phyloP scores from a whole-genome alignment of 768 basidiomycete genomes.

The Collybia nuda region DNA sequence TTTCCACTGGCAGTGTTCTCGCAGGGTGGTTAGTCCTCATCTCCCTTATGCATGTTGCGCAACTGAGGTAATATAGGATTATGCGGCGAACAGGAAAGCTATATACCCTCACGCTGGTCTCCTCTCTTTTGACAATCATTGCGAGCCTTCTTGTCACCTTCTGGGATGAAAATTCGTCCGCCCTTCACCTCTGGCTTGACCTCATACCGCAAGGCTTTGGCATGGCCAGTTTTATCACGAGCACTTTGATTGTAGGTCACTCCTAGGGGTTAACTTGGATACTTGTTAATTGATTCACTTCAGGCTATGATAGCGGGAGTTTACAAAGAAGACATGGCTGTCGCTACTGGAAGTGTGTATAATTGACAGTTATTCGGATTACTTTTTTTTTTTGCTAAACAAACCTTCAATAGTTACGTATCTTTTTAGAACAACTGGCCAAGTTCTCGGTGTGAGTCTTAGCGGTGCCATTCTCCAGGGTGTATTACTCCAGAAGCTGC shows the following conservation, averaged over 20 bases:
- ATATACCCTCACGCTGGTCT: slow-evolving; percentile 68
- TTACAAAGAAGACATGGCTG: slow-evolving; percentile 76
- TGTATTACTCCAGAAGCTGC: slow-evolving; percentile 69
- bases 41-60: slow-evolving; percentile 7
- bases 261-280: slow-evolving; percentile 5
- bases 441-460: slow-evolving; percentile 92
- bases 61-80: slow-evolving; percentile 47
- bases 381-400: background rate
- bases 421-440: slow-evolving; percentile 90
- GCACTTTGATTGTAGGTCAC: slow-evolving; percentile 72
- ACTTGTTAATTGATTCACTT: slow-evolving; percentile 8
- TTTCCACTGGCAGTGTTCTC: slow-evolving; percentile 82
- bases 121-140: slow-evolving; percentile 59
- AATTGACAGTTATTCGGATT: slow-evolving; percentile 10
- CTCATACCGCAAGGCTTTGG: slow-evolving; percentile 82
- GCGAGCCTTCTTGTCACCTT: slow-evolving; percentile 59
- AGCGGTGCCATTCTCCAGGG: slow-evolving; percentile 84
- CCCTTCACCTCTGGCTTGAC: slow-evolving; percentile 73
- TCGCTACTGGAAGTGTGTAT: slow-evolving; percentile 85
- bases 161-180: slow-evolving; percentile 66
- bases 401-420: slow-evolving; percentile 70
- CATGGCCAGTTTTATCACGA: slow-evolving; percentile 83
- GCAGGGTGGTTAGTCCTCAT: slow-evolving; percentile 71
- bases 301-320: slow-evolving; percentile 89
- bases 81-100: slow-evolving; percentile 88